Conservation (phyloP, 441 rosid genomes). For the Breynia disticha region DNA sequence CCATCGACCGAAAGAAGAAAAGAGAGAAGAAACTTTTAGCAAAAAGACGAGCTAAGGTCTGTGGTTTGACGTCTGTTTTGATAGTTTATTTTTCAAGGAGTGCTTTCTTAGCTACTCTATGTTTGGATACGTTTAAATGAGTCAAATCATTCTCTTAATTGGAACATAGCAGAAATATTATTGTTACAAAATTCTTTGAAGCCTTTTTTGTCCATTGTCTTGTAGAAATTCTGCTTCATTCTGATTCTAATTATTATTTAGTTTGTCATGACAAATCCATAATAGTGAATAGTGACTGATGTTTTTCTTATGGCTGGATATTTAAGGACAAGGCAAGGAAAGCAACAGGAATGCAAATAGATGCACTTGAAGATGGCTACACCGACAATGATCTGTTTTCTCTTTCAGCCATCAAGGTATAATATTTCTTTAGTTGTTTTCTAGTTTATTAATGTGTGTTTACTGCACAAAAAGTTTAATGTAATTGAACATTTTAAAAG, state of each 20-base stretch:
- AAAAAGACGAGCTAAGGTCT: slow-evolving; percentile 77
- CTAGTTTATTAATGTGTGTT: neutral
- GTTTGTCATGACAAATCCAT: neutral
- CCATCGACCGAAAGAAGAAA: slow-evolving; percentile 74
- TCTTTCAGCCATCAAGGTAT: slow-evolving; percentile 83
- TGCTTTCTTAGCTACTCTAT: too few species aligned
- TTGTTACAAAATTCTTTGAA: neutral
- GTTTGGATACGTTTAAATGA: too few species aligned
- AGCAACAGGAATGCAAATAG: slow-evolving; percentile 69
- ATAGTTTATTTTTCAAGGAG: neutral
- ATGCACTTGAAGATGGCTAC: slow-evolving; percentile 78
- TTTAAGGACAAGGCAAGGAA: slow-evolving; percentile 72
- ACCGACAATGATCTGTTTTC: slow-evolving; percentile 71
- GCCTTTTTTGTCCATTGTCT: neutral
- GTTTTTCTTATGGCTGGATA: slow-evolving; percentile 9
- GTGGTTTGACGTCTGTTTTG: neutral
- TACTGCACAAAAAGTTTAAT: too few species aligned
- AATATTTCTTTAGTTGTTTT: neutral
- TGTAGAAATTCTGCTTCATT: neutral
- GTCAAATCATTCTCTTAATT: neutral
- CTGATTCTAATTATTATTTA: slow-evolving; percentile 5
- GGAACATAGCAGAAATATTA: neutral
- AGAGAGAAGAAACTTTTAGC: slow-evolving; percentile 58
- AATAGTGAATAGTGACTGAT: slow-evolving; percentile 2
- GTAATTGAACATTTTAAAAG: neutral